Evolutionary conservation across 306 rosid genomes (phyloP).

Genomic region (Pyrus pyrifolia): DNA sequence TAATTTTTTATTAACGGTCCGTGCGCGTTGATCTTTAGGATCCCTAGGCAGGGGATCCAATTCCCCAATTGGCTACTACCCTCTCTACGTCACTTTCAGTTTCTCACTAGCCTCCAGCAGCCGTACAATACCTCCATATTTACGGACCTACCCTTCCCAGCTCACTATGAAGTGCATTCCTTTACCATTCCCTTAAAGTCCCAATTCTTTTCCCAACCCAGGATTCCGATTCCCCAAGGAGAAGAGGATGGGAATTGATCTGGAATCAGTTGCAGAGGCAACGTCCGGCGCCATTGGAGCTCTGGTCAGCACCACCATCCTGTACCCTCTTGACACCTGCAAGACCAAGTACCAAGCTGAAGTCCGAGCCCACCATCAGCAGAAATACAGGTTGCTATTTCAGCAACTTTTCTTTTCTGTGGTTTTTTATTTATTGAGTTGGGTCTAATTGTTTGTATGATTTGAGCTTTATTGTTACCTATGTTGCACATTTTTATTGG

Average conservation of each 20-base stretch:
- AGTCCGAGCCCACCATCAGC: conserved; percentile 58
- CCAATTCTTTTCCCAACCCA: conserved; percentile 11
- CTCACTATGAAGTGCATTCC: conserved; percentile 1
- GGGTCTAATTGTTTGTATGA: not conserved
- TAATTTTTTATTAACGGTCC: no score
- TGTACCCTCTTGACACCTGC: conserved; percentile 95
- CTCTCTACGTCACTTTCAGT: conserved; percentile 11
- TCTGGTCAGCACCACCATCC: conserved; percentile 76
- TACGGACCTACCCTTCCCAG: not conserved
- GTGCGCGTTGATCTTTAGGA: no score
- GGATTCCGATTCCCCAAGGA: not conserved
- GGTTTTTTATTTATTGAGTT: not conserved
- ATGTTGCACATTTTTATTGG: not conserved
- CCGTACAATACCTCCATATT: not conserved
- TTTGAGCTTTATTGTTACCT: not conserved
- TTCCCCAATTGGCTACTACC: no score
- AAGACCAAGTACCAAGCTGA: conserved; percentile 98
- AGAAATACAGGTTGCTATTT: conserved; percentile 59
- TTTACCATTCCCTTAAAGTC: conserved; percentile 7
- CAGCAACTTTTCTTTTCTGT: not conserved
- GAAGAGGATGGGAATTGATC: conserved; percentile 52
- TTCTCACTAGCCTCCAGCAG: not conserved
- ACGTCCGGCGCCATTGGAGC: conserved; percentile 96
- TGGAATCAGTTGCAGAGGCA: conserved; percentile 83
- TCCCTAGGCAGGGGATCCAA: no score